Conservation (phyloP, 441 rosid genomes). For the Arabidopsis hybrid region DNA sequence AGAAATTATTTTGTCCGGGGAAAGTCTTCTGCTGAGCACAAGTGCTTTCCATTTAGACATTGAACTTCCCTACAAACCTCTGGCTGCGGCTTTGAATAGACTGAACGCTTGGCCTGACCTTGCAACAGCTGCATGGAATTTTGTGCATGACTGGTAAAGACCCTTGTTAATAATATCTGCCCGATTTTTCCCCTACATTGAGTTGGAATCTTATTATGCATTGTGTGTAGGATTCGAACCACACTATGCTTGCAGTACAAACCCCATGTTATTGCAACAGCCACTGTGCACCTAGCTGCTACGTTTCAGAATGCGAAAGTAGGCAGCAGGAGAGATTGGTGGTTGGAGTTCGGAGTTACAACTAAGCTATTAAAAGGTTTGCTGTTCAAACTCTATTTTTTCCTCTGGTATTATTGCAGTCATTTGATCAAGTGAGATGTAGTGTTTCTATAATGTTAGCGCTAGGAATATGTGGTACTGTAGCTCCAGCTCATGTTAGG, state of each 20-base stretch:
- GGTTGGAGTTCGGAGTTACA: constrained; percentile 71
- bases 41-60: constrained; percentile 64
- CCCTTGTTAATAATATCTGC: constrained; percentile 5
- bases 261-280: constrained; percentile 71
- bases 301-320: constrained; percentile 62
- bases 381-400: background rate
- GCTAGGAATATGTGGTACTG: background rate
- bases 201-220: constrained; percentile 16
- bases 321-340: constrained; percentile 65
- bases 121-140: constrained; percentile 67
- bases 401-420: background rate
- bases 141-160: constrained; percentile 69
- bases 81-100: constrained; percentile 56
- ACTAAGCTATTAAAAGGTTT: constrained; percentile 66
- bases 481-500: constrained; percentile 18
- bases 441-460: background rate
- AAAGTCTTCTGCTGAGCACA: constrained; percentile 58
- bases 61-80: constrained; percentile 69
- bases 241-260: constrained; percentile 66
- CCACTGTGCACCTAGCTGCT: constrained; percentile 68
- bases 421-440: background rate
- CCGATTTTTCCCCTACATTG: background rate
- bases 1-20: constrained; percentile 57
- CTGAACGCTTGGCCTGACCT: constrained; percentile 52
- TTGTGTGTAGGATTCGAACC: constrained; percentile 56